These are phyloP conservation scores for Paramecium primaurelia DNA, from an alignment of 73 alveolate species.

Conservation along the genomic window DNA sequence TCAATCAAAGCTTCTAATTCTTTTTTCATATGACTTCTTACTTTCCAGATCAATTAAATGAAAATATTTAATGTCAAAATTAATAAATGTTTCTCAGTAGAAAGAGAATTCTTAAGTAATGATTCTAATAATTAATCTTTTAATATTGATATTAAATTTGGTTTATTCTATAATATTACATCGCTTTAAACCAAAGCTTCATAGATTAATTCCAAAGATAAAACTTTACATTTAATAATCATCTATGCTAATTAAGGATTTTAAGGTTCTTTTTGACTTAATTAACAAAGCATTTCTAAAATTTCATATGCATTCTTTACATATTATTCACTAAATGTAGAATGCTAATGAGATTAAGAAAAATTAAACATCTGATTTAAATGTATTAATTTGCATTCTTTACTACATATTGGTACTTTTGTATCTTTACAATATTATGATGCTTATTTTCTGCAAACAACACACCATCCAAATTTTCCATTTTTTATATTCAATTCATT, in stretches of 20 bases:
- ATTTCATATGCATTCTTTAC: conserved; percentile 39
- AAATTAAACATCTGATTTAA: conserved; percentile 38
- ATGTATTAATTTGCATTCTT: conserved; percentile 58
- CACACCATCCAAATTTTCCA: conserved; percentile 66
- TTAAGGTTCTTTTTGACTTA: conserved; percentile 41
- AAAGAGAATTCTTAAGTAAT: conserved; percentile 81
- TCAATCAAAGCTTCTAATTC: conserved; percentile 88
- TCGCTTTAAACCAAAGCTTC: conserved; percentile 90
- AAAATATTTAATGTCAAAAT: conserved; percentile 84
- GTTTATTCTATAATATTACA: conserved; percentile 72
- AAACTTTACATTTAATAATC: conserved; percentile 73
- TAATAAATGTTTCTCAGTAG: conserved; percentile 84
- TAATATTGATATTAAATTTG: conserved; percentile 80
- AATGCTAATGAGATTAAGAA: not conserved
- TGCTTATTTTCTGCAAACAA: conserved; percentile 62
- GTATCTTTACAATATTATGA: conserved; percentile 59
- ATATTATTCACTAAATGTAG: not conserved
- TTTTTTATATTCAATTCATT: conserved; percentile 82
- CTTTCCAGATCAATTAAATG: conserved; percentile 82
- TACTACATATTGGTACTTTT: conserved; percentile 64
- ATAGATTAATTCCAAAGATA: conserved; percentile 88
- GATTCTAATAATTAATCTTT: conserved; percentile 89
- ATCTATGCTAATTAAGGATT: conserved; percentile 6
- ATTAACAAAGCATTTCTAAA: conserved; percentile 44
- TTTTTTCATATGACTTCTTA: conserved; percentile 84